A percentile compares a stretch with the other conserved stretches of the same genome.
phyloP scores from a whole-genome alignment of 805 yeast species.

The Candida hungchunana region DNA sequence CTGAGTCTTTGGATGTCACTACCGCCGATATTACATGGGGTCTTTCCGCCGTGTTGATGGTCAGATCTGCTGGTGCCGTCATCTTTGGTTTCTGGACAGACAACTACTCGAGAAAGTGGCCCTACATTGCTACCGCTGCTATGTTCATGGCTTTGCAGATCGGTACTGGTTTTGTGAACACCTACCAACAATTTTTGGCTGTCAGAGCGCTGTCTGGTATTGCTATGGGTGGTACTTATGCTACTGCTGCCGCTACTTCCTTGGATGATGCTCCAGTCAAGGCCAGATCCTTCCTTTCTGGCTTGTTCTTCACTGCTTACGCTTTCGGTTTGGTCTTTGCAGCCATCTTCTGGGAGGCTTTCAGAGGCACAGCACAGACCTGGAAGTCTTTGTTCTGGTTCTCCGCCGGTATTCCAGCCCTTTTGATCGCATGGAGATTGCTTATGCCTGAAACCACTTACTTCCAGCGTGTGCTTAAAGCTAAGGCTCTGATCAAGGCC shows the following conservation, averaged over 20 bases:
- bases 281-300: constrained; percentile 62
- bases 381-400: constrained; percentile 78
- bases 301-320: constrained; percentile 53
- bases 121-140: constrained; percentile 49
- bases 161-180: constrained; percentile 60
- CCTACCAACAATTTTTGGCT: constrained; percentile 54
- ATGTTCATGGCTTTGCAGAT: constrained; percentile 54
- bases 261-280: constrained; percentile 60
- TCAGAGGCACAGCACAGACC: constrained; percentile 43
- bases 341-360: constrained; percentile 60
- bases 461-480: constrained; percentile 34
- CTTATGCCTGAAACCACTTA: constrained; percentile 57
- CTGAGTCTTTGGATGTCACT: constrained; percentile 40
- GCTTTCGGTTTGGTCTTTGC: constrained; percentile 65
- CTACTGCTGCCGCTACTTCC: constrained; percentile 40
- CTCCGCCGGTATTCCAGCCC: constrained; percentile 57
- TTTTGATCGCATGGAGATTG: constrained; percentile 55
- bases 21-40: constrained; percentile 67
- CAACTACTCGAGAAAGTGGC: constrained; percentile 63
- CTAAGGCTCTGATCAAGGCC: constrained; percentile 22
- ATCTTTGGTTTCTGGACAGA: constrained; percentile 63
- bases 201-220: constrained; percentile 60
- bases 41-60: constrained; percentile 65
- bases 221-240: constrained; percentile 49
- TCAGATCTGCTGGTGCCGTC: constrained; percentile 67